Conservation (phyloP, 306 rosid species). For the Vigna nakashimae region DNA sequence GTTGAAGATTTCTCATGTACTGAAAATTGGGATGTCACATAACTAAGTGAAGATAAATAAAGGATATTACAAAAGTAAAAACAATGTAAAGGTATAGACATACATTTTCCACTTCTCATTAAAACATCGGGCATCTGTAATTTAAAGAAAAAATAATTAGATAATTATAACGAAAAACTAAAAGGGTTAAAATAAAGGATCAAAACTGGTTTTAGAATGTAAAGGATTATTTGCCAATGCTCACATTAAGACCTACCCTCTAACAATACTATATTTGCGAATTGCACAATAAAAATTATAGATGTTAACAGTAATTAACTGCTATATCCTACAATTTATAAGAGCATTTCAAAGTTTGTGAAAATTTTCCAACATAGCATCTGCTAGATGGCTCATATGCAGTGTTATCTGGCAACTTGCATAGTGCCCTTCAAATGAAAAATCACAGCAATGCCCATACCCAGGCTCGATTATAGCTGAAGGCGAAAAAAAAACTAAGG, state of each 20-base stretch:
- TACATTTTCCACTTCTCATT: constrained; percentile 84
- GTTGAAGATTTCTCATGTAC: constrained; percentile 76
- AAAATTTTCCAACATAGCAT: constrained; percentile 19
- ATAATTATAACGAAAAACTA: constrained; percentile 32
- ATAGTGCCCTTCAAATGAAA: neutral
- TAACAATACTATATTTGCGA: constrained; percentile 13
- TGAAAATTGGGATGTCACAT: constrained; percentile 51
- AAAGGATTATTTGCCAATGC: constrained; percentile 5
- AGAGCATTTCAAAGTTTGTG: constrained; percentile 29
- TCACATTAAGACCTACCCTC: constrained; percentile 24
- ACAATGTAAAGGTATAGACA: constrained; percentile 47
- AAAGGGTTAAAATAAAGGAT: constrained; percentile 37
- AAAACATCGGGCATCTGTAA: constrained; percentile 79
- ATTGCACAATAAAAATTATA: constrained; percentile 29
- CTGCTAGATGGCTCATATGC: constrained; percentile 25
- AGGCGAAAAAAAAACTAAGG: neutral
- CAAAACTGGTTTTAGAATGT: constrained; percentile 29
- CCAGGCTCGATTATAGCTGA: neutral
- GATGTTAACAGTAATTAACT: constrained; percentile 13
- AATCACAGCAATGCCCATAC: constrained; percentile 24
- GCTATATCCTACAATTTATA: constrained; percentile 14
- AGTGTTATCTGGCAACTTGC: neutral
- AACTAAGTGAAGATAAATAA: constrained; percentile 37
- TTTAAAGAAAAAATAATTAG: constrained; percentile 45
- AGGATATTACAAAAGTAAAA: constrained; percentile 29